Evolutionary conservation across 345 rosid genomes (phyloP).

Genomic region (Lepidium aucheri): DNA sequence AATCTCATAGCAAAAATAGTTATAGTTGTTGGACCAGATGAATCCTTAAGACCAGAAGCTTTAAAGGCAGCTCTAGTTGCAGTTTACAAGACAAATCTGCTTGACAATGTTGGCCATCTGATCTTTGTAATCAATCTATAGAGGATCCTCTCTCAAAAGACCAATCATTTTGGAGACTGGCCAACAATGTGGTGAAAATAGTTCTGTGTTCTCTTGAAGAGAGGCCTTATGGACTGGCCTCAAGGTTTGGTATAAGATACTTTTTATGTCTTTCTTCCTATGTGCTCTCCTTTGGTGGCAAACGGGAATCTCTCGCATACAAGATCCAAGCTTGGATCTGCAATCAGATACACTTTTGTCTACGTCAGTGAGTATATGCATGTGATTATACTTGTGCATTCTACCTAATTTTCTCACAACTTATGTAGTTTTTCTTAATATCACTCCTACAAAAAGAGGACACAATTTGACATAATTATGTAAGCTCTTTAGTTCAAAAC

Average conservation of each 20-base stretch:
- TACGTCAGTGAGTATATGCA: too few relatives aligned
- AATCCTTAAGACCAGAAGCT: slow-evolving; percentile 21
- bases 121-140: background rate
- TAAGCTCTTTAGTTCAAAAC: background rate
- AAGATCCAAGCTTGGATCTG: too few relatives aligned
- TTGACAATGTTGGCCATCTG: slow-evolving; percentile 26
- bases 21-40: slow-evolving; percentile 35
- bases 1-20: background rate
- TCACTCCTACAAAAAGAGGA: too few relatives aligned
- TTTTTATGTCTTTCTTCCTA: too few relatives aligned
- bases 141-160: background rate
- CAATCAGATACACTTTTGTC: too few relatives aligned
- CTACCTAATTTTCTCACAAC: too few relatives aligned
- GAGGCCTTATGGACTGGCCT: slow-evolving; percentile 76
- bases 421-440: too few relatives aligned
- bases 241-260: too few relatives aligned
- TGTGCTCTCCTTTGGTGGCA: too few relatives aligned
- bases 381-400: too few relatives aligned
- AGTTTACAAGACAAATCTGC: slow-evolving; percentile 32
- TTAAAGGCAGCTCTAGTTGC: slow-evolving; percentile 32
- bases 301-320: too few relatives aligned
- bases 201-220: slow-evolving; percentile 54
- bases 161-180: slow-evolving; percentile 50
- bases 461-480: background rate
- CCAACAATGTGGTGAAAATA: slow-evolving; percentile 76